Conservation (phyloP, 352 stramenopile genomes). For the Lagenidium giganteum region DNA sequence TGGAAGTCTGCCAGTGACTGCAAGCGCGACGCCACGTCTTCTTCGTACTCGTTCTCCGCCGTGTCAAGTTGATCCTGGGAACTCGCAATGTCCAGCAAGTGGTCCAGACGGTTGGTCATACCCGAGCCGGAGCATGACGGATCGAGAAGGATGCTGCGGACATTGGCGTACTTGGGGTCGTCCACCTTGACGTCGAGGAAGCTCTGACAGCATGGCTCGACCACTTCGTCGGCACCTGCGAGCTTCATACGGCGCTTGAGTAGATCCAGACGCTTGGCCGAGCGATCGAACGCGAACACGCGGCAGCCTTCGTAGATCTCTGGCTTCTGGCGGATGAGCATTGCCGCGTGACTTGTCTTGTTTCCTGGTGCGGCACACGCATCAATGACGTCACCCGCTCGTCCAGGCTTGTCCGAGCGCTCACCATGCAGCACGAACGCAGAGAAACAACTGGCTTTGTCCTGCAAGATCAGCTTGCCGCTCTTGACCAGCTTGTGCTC, state of each 20-base stretch:
- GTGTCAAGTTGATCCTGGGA: constrained; percentile 44
- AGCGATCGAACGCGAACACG: constrained; percentile 95
- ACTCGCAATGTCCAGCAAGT: constrained; percentile 85
- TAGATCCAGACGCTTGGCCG: constrained; percentile 78
- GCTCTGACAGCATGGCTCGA: constrained; percentile 84
- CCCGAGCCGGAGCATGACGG: constrained; percentile 96
- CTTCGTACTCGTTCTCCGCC: constrained; percentile 33
- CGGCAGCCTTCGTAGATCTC: constrained; percentile 39
- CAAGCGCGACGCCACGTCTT: constrained; percentile 71
- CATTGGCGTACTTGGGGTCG: constrained; percentile 76
- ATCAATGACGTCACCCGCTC: constrained; percentile 90
- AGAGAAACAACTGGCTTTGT: constrained; percentile 98
- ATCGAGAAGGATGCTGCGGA: constrained; percentile 93
- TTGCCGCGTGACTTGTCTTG: constrained; percentile 97
- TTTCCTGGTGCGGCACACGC: constrained; percentile 97
- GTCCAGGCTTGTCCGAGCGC: constrained; percentile 29
- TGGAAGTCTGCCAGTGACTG: constrained; percentile 95
- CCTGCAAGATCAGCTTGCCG: constrained; percentile 92
- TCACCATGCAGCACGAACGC: constrained; percentile 90
- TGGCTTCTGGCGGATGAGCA: constrained; percentile 77
- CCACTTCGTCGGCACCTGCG: constrained; percentile 65
- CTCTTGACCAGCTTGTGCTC: constrained; percentile 74
- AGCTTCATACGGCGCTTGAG: constrained; percentile 86
- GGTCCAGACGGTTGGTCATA: constrained; percentile 91
- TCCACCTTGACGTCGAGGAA: constrained; percentile 88